Base-by-base conservation (phyloP, 1,284 basidiomycete genomes). In the Ceratobasidium sp. region DNA sequence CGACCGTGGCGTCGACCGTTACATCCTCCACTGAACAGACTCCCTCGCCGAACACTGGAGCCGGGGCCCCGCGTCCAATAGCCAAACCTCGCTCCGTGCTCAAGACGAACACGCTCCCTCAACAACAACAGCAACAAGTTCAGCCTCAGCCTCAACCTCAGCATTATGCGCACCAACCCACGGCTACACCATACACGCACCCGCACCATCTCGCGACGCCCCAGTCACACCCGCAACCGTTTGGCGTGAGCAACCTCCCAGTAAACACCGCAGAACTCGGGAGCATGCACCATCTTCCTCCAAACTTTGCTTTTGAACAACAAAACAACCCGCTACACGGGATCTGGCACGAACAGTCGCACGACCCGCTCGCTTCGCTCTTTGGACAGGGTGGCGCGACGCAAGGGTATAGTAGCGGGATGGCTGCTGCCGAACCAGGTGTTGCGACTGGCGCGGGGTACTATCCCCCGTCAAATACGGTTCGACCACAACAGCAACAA, bases 201-300 rank as follows among this genome's bases (percentile, higher is more conserved):
- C 69, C 70, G 0, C 66, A 59, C 17, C 62, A 65, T 17, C 69
- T 40, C 77, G 79, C 20, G 82, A 82, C 5, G 64, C 59, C 48
- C 78, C 80, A 6, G 82, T 85, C 56, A 77, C 80, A 33, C 83
- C 86, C 38, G 84, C 86, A 46, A 79, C 82, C 70, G 57, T 75
- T 75, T 56, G 71, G 71, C 15, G 71, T 65, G 17, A 61, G 46
- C 12, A 75, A 75, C 26, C 61, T 75, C 5, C 71, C 71, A 3
- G 71, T 75, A 15, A 54, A 54, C 28, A 75, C 71, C 10, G 61
- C 71, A 9, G 71, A 75, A 26, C 61, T 75, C 3, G 71, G 71
- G 23, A 75, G 71, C 48, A 75, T 75, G 71, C 59, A 75, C 38
- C 71, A 75, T 28, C 71, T 75, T 48, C 71, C 71, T 13, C 71